A percentile compares a stretch with the other conserved stretches of the same genome.
phyloP scores from a whole-genome alignment of 257 asterid species.

The Dorcoceras hygrometricum region DNA sequence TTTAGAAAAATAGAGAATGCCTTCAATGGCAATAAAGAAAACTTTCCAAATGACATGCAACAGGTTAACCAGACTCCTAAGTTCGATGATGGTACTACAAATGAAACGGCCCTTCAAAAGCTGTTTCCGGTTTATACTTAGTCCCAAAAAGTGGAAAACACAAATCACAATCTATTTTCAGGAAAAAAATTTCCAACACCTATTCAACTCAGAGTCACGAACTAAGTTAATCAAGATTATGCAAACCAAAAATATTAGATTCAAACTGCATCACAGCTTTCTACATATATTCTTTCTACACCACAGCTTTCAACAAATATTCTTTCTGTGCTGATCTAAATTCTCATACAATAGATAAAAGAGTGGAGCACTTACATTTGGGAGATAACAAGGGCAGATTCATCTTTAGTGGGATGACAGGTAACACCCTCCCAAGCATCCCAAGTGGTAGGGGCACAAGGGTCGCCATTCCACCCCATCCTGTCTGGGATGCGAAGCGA shows the following conservation, averaged over 20 bases:
- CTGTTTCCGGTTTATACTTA: not conserved
- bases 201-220: not conserved
- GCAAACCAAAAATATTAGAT: not conserved
- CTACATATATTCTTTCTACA: not conserved
- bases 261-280: not conserved
- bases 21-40: not conserved
- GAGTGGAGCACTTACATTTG: constrained; percentile 60
- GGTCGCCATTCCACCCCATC: constrained; percentile 99
- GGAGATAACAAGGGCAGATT: constrained; percentile 64
- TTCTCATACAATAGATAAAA: not conserved
- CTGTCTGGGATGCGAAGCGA: constrained; percentile 93
- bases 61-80: not conserved
- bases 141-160: too few species aligned
- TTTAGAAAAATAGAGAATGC: not conserved
- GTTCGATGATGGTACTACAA: not conserved
- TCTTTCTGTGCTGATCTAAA: not conserved
- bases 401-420: constrained; percentile 58
- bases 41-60: not conserved
- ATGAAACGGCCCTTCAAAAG: not conserved
- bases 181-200: not conserved
- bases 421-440: constrained; percentile 99
- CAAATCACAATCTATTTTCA: not conserved
- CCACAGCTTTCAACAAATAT: not conserved
- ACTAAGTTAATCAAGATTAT: not conserved
- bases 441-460: constrained; percentile 98